Conservation (phyloP, 192 early-diverging fungal species). For the Chytriomyces sp. region DNA sequence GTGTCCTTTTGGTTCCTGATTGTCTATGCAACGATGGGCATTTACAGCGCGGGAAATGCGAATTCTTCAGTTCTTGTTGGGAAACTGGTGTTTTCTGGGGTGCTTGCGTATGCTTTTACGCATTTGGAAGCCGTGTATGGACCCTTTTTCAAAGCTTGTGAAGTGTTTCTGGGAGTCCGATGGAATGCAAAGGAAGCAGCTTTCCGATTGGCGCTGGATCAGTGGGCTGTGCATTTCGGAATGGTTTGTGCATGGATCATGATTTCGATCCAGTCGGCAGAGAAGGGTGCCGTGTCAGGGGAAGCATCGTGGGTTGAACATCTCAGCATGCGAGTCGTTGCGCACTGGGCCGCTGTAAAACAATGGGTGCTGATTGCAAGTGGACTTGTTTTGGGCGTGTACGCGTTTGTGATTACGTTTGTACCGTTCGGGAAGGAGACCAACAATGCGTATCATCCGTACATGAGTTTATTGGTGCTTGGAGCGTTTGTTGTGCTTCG, state of each 20-base stretch:
- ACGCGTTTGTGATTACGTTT: slow-evolving; percentile 54
- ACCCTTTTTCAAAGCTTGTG: slow-evolving; percentile 48
- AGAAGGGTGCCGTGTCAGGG: neutral
- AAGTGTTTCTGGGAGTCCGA: slow-evolving; percentile 49
- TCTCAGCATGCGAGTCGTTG: neutral
- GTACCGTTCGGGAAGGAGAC: slow-evolving; percentile 53
- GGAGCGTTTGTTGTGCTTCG: slow-evolving; percentile 69
- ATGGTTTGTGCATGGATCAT: slow-evolving; percentile 62
- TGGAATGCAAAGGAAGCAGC: slow-evolving; percentile 74
- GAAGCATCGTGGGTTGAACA: neutral
- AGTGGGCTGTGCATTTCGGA: slow-evolving; percentile 70
- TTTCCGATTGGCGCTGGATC: slow-evolving; percentile 74
- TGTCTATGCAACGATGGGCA: slow-evolving; percentile 72
- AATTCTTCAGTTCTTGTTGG: slow-evolving; percentile 50
- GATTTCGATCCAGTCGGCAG: slow-evolving; percentile 44
- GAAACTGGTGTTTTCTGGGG: slow-evolving; percentile 57
- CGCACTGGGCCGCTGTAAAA: slow-evolving; percentile 9
- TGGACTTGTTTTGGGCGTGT: slow-evolving; percentile 52
- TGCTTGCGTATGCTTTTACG: slow-evolving; percentile 43
- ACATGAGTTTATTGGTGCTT: slow-evolving; percentile 65
- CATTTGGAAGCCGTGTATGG: slow-evolving; percentile 50
- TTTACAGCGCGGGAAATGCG: slow-evolving; percentile 49
- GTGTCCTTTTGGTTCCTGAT: slow-evolving; percentile 72
- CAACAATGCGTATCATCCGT: slow-evolving; percentile 73
- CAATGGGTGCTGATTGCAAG: slow-evolving; percentile 38